These are phyloP conservation scores for Botryotinia globosa DNA, from an alignment of 2,329 filamentous ascomycete genomes.

Conservation along the genomic window DNA sequence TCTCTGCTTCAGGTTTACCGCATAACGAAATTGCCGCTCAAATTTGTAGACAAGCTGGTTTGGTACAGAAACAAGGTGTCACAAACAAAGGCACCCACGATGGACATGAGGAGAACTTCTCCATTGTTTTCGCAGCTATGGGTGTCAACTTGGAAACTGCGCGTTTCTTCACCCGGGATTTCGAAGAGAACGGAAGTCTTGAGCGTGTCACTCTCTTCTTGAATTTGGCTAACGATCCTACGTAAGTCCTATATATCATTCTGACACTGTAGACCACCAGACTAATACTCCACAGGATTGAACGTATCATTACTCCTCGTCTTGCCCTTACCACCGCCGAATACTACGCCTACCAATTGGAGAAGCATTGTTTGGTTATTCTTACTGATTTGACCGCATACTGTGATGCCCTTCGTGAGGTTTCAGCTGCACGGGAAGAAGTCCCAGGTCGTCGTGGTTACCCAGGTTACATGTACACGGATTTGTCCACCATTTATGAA, in stretches of 20 bases:
- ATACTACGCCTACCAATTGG: slow-evolving; percentile 99
- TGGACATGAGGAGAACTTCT: slow-evolving; percentile 98
- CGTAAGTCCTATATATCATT: slow-evolving; percentile 55
- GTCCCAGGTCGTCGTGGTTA: slow-evolving; percentile 98
- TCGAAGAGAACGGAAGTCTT: slow-evolving; percentile 98
- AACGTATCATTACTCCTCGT: slow-evolving; percentile 99
- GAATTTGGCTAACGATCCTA: slow-evolving; percentile 98
- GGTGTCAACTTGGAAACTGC: slow-evolving; percentile 99
- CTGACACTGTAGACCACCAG: background rate
- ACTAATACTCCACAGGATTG: slow-evolving; percentile 62
- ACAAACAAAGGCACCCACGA: slow-evolving; percentile 95
- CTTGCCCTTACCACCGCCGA: slow-evolving; percentile 96
- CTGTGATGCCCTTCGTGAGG: slow-evolving; percentile 97
- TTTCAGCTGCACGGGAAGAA: slow-evolving; percentile 96
- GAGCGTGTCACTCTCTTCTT: slow-evolving; percentile 96
- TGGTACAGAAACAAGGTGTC: slow-evolving; percentile 73
- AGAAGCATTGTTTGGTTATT: slow-evolving; percentile 99
- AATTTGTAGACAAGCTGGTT: slow-evolving; percentile 93
- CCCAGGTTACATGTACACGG: slow-evolving; percentile 99
- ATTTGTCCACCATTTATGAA: slow-evolving; percentile 99
- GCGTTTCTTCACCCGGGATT: slow-evolving; percentile 97
- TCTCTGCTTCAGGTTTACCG: slow-evolving; percentile 95
- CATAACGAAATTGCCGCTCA: slow-evolving; percentile 99
- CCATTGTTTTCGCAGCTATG: slow-evolving; percentile 99
- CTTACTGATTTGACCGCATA: slow-evolving; percentile 97